Base-by-base conservation (phyloP, 169 alveolate genomes). In the Plasmodium sp. region DNA sequence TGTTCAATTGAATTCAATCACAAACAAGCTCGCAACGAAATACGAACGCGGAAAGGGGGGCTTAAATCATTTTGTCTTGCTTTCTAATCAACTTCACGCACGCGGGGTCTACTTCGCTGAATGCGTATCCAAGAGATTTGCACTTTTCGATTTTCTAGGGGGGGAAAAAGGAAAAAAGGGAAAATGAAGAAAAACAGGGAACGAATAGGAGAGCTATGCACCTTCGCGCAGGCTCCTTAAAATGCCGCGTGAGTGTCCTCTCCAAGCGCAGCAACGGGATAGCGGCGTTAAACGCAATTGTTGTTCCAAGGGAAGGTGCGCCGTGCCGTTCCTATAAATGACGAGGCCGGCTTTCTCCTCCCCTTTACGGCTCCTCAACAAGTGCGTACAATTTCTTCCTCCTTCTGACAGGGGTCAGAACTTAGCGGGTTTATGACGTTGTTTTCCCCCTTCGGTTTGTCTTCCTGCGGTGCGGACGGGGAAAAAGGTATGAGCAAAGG, bases 21-120 rank as follows among this genome's bases (percentile, higher is more conserved):
- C 5, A 27, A 80, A n/a, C 18, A 22, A 51, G 84, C 73, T n/a
- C 22, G 34, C 22, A 39, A 45, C 58, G 45, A 18, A 79, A 45
- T 31, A 39, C 18, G 34, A 80, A 80, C 51, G 18, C 10, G 34
- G 36, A 27, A 33, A 33, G 34, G 56, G 56, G 1, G 6, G 34
- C 54, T 90, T 81, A 90, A 36, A 90, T 80, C 83, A 90, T 41
- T 51, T 90, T 90, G 51, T 90, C 94, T 34, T 90, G 94, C 73
- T 90, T 62, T 81, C 94, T 79, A 80, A 90, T 90, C 45, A 90
- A 62, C 41, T 90, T 54, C 14, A 90, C 75, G 62, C 94, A 90
- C 12, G 84, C 92, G 22, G 94, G 94, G 84, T 90, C 94, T n/a
- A 86, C 94, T 90, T 90, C 94, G 73, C 94, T 90, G 36, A 90